Base-by-base conservation (phyloP, 148 eudicot genomes). In the Mesembryanthemum crystallinum region DNA sequence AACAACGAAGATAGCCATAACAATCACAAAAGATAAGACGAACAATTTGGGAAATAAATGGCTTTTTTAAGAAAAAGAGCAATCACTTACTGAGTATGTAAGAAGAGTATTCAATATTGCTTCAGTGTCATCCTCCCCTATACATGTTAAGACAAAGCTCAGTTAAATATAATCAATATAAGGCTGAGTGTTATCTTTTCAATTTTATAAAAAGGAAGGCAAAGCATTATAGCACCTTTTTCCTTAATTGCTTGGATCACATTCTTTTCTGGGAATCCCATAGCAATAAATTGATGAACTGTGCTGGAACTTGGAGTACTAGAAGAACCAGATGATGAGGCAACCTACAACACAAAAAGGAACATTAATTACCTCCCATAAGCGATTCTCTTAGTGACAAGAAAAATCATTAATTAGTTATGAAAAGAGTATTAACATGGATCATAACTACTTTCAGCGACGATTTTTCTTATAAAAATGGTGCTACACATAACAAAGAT, bases 41-140 rank as follows among this genome's bases (percentile, higher is more conserved):
- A 15, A 45, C 42, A 69, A 60, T 13, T n/a, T 1, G 15, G 21
- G 15, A 30, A 6, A n/a, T 57, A 0, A 5, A 30, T 28, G 58
- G 3, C 23, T 25, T 7, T 27, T 13, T 4, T n/a, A n/a, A n/a
- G 30, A 35, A 33, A 20, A 20, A 20, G 45, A 33, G 2, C 6
- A 67, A 67, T 2, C 1, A 73, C 82, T 67, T 67, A 79, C 82
- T 4, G 52, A 12, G 61, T 43, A 67, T n/a, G 68, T 58, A 2
- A 79, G 68, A 33, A 79, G 67, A 32, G 52, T 42, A 71, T 73
- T 67, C 18, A 79, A 55, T 67, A 79, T 73, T 67, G 77, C 82
- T 1, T 73, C 77, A 23, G 59, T 63, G 13, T 73, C 52, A 23
- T 79, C 63, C 47, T 73, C 73, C 8, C 74, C 81, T 78, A 25